A percentile compares a stretch with the other conserved stretches of the same genome.
These are phyloP conservation scores for Mrakia frigida DNA, from an alignment of 768 basidiomycete genomes.

Conservation along the genomic window DNA sequence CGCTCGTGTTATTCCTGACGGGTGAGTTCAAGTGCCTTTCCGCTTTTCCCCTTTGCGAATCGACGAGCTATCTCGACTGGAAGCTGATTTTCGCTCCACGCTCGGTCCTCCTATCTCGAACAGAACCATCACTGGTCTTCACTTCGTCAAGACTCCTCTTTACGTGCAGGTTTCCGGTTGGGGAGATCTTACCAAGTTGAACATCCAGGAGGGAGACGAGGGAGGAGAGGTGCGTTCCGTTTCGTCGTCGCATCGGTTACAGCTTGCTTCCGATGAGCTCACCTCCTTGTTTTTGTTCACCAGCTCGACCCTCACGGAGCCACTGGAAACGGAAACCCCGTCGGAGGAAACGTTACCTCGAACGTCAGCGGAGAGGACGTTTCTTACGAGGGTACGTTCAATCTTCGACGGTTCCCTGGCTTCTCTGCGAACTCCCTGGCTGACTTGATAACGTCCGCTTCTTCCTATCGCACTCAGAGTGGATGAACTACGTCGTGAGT, in stretches of 20 bases:
- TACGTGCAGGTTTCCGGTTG: slow-evolving; percentile 52
- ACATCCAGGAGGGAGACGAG: slow-evolving; percentile 45
- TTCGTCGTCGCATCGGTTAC: too few species aligned
- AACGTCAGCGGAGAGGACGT: slow-evolving; percentile 45
- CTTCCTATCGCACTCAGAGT: neutral
- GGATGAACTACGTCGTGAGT: slow-evolving; percentile 29
- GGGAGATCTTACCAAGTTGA: slow-evolving; percentile 46
- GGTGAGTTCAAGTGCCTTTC: slow-evolving; percentile 38
- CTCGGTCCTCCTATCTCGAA: slow-evolving; percentile 10
- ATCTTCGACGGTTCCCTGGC: slow-evolving; percentile 46
- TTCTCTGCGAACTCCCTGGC: neutral
- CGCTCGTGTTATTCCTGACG: slow-evolving; percentile 49
- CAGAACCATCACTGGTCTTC: slow-evolving; percentile 34
- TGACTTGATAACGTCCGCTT: neutral
- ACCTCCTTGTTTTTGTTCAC: neutral
- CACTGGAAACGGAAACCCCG: slow-evolving; percentile 39
- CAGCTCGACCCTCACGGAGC: slow-evolving; percentile 48
- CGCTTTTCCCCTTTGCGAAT: slow-evolving; percentile 34
- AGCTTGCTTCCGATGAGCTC: neutral
- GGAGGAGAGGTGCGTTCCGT: slow-evolving; percentile 46
- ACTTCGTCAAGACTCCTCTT: slow-evolving; percentile 50
- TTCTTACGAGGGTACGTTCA: slow-evolving; percentile 40
- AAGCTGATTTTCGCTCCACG: neutral
- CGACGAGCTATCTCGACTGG: neutral
- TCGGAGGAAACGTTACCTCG: slow-evolving; percentile 46